Conservation (phyloP, 805 yeast genomes). For the Kodamaea hsintzibuensis region DNA sequence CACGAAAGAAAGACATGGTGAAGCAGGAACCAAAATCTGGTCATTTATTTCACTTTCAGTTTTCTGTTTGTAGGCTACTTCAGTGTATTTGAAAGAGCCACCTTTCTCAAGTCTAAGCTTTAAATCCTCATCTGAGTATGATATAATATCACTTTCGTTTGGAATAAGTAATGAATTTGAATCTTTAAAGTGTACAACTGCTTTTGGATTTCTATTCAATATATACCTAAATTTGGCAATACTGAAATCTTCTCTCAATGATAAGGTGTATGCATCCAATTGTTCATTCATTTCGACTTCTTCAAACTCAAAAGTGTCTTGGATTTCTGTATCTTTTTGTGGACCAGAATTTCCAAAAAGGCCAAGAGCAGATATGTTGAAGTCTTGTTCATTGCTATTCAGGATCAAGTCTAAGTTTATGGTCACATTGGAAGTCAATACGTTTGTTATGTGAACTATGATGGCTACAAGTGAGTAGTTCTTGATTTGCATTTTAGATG, state of each 20-base stretch:
- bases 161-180: slow-evolving; percentile 4
- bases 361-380: background rate
- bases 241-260: background rate
- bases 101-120: background rate
- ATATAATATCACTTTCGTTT: background rate
- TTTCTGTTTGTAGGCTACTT: slow-evolving; percentile 1
- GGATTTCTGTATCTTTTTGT: background rate
- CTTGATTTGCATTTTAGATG: no score
- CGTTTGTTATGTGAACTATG: no score
- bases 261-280: background rate
- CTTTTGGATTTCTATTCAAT: slow-evolving; percentile 5
- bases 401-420: background rate
- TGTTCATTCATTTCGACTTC: background rate
- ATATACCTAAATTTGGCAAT: background rate
- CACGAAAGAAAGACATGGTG: slow-evolving; percentile 1
- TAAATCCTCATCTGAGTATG: background rate
- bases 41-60: background rate
- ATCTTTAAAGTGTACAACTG: background rate
- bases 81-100: background rate
- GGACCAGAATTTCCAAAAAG: background rate
- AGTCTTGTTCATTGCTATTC: background rate
- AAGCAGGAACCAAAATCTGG: slow-evolving; percentile 2
- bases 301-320: background rate
- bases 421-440: no score
- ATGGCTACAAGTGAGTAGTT: no score